Conservation (phyloP, 148 eudicot genomes). For the Rhododendron griersonianum region DNA sequence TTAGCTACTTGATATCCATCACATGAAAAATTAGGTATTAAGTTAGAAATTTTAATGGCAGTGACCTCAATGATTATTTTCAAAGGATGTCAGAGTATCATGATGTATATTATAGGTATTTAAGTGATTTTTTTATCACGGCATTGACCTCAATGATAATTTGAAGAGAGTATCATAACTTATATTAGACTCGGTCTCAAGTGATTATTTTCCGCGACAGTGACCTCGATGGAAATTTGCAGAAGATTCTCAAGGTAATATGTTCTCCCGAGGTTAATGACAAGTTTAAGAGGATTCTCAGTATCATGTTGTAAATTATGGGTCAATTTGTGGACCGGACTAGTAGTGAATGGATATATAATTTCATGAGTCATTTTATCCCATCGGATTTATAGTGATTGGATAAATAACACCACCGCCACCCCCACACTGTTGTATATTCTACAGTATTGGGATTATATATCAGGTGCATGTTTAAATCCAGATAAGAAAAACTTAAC, state of each 20-base stretch:
- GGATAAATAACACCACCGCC: not conserved
- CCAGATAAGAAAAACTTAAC: not conserved
- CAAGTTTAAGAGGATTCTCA: not conserved
- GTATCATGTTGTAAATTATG: too few relatives aligned
- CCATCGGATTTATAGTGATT: not conserved
- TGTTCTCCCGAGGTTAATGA: not conserved
- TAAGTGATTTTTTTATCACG: not conserved
- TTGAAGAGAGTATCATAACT: not conserved
- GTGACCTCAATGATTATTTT: not conserved
- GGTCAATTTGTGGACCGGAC: too few relatives aligned
- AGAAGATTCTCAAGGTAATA: not conserved
- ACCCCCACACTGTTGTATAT: not conserved
- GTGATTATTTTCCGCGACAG: not conserved
- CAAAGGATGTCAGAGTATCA: not conserved
- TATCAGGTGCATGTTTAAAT: not conserved
- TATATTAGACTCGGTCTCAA: not conserved
- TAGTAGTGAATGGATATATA: not conserved
- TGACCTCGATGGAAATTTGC: not conserved
- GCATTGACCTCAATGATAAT: not conserved
- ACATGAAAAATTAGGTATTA: not conserved
- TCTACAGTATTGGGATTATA: not conserved
- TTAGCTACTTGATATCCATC: not conserved
- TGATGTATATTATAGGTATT: not conserved
- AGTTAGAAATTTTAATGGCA: not conserved
- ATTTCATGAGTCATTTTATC: too few relatives aligned